These are phyloP conservation scores for Erodium texanum DNA, from an alignment of 441 rosid genomes.

Conservation along the genomic window DNA sequence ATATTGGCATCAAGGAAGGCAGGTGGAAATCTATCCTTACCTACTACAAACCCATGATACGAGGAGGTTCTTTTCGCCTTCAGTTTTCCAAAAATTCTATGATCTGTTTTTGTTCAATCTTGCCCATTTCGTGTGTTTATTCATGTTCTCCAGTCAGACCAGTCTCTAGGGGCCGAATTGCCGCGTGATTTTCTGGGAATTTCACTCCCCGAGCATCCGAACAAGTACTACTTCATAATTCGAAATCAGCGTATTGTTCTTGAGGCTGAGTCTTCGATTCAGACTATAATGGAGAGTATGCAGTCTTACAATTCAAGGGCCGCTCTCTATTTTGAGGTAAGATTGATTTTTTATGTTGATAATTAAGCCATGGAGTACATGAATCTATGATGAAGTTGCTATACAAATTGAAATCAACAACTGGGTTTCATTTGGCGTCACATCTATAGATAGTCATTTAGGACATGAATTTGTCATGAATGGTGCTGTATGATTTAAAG, in stretches of 20 bases:
- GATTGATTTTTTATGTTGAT: background rate
- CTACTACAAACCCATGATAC: slow-evolving; percentile 53
- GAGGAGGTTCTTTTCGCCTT: slow-evolving; percentile 26
- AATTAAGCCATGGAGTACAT: background rate
- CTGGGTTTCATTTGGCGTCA: background rate
- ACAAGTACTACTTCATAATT: slow-evolving; percentile 42
- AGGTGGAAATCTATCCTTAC: slow-evolving; percentile 83
- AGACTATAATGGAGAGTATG: slow-evolving; percentile 77
- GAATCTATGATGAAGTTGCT: background rate
- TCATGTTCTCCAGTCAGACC: background rate
- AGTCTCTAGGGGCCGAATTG: slow-evolving; percentile 28
- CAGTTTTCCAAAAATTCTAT: background rate
- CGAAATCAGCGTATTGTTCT: slow-evolving; percentile 57
- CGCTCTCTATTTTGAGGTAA: slow-evolving; percentile 64
- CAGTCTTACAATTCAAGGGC: slow-evolving; percentile 23
- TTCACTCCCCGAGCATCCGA: slow-evolving; percentile 13
- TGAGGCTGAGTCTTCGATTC: slow-evolving; percentile 78
- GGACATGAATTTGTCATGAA: too few relatives aligned
- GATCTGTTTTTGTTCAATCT: background rate
- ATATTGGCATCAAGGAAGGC: slow-evolving; percentile 82
- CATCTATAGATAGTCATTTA: background rate
- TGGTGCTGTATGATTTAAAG: slow-evolving; percentile 17
- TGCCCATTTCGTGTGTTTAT: background rate
- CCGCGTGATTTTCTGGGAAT: slow-evolving; percentile 78
- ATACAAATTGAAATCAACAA: background rate